Conservation (phyloP, 202 grass and related monocot genomes). For the Digitaria exilis region DNA sequence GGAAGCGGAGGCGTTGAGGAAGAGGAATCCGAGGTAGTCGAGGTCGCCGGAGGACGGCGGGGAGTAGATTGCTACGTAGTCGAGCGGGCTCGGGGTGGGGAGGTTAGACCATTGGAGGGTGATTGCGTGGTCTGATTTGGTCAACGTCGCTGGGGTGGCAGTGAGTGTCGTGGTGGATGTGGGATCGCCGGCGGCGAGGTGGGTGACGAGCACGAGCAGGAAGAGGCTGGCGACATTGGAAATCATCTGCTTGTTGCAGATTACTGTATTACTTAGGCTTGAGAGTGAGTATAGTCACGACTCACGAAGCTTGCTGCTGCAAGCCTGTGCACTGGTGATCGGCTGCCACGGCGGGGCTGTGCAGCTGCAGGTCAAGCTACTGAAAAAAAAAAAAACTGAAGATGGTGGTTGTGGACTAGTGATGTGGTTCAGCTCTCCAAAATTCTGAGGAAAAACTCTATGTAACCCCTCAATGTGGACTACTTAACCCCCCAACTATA, state of each 20-base stretch:
- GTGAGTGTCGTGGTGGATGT: slow-evolving; percentile 9
- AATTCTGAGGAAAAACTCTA: too few relatives aligned
- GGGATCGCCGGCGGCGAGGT: not conserved
- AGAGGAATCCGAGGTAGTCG: not conserved
- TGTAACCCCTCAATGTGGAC: too few relatives aligned
- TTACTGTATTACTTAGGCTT: not conserved
- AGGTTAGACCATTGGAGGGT: slow-evolving; percentile 9
- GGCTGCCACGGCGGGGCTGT: too few relatives aligned
- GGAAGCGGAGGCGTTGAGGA: slow-evolving; percentile 37
- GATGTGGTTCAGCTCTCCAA: too few relatives aligned
- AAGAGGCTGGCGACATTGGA: not conserved
- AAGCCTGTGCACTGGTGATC: too few relatives aligned
- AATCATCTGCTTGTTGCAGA: not conserved
- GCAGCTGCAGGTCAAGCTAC: too few relatives aligned
- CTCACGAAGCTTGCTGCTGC: too few relatives aligned
- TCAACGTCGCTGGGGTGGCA: slow-evolving; percentile 31
- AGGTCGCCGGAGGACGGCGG: not conserved
- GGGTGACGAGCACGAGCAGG: not conserved
- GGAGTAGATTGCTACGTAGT: not conserved
- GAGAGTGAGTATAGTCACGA: not conserved
- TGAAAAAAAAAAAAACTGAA: too few relatives aligned
- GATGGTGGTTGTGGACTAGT: too few relatives aligned
- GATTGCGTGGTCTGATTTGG: slow-evolving; percentile 15
- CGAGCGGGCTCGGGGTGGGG: not conserved
- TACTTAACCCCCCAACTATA: too few relatives aligned